phyloP scores from a whole-genome alignment of 1,284 basidiomycete species.

The Apiotrichum laibachii region DNA sequence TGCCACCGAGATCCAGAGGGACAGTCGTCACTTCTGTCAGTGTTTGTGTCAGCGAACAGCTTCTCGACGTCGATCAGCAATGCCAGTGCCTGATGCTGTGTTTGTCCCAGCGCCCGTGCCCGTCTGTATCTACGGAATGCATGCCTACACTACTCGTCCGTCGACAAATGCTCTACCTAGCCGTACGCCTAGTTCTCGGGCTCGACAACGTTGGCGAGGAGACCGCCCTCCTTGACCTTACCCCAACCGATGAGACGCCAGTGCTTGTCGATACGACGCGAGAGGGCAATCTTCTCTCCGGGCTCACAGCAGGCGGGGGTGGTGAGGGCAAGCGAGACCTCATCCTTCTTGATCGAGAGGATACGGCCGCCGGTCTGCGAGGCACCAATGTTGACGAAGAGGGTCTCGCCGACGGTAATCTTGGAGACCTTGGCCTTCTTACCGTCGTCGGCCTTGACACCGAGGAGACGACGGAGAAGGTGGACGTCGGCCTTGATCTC shows the following conservation, averaged over 20 bases:
- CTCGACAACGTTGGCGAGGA: slow-evolving; percentile 42
- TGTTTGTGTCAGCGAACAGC: too few relatives aligned
- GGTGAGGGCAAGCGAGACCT: slow-evolving; percentile 87
- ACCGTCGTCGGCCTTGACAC: slow-evolving; percentile 97
- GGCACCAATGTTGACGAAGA: slow-evolving; percentile 91
- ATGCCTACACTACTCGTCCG: slow-evolving; percentile 1
- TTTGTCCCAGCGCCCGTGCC: too few relatives aligned
- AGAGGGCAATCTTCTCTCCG: slow-evolving; percentile 91
- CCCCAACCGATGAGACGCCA: slow-evolving; percentile 65
- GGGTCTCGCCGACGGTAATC: slow-evolving; percentile 85
- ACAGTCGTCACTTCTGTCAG: too few relatives aligned
- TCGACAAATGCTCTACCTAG: background rate
- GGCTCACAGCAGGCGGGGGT: slow-evolving; percentile 90
- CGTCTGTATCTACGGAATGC: background rate
- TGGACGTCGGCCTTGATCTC: slow-evolving; percentile 65
- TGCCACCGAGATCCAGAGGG: too few relatives aligned
- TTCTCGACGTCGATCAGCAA: too few relatives aligned
- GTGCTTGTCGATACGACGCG: slow-evolving; percentile 93
- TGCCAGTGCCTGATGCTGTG: too few relatives aligned
- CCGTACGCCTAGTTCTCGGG: slow-evolving; percentile 2
- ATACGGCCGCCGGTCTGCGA: slow-evolving; percentile 92
- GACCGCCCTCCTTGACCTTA: slow-evolving; percentile 45
- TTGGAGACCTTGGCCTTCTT: slow-evolving; percentile 94
- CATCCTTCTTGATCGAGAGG: slow-evolving; percentile 82
- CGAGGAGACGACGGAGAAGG: slow-evolving; percentile 88